phyloP scores from a whole-genome alignment of 2,329 filamentous ascomycete species.

The Neurospora crassa region DNA sequence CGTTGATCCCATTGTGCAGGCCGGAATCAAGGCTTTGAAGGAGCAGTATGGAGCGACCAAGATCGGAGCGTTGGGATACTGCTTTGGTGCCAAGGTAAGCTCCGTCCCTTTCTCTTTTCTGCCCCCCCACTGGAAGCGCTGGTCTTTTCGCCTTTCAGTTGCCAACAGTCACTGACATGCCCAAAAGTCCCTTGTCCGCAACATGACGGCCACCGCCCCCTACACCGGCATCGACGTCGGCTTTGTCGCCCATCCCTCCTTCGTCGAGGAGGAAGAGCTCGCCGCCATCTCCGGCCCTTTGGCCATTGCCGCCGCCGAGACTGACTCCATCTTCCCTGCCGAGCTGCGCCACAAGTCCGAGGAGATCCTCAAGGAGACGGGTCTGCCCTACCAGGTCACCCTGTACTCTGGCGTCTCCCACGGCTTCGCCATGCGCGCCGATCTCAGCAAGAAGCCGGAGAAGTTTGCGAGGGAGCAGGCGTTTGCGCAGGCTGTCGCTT shows the following conservation, averaged over 20 bases:
- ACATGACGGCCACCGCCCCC: constrained; percentile 27
- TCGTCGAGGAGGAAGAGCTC: constrained; percentile 59
- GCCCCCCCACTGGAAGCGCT: background rate
- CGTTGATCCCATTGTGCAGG: constrained; percentile 39
- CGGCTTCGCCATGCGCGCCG: constrained; percentile 64
- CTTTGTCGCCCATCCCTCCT: constrained; percentile 68
- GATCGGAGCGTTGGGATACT: constrained; percentile 61
- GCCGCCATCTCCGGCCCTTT: constrained; percentile 55
- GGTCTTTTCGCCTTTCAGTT: background rate
- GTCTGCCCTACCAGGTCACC: constrained; percentile 64
- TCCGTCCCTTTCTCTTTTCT: background rate
- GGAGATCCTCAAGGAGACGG: constrained; percentile 47
- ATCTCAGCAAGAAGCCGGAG: constrained; percentile 44
- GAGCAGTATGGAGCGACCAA: constrained; percentile 45
- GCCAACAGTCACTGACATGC: background rate
- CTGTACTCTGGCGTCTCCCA: constrained; percentile 63
- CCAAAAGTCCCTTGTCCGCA: constrained; percentile 58
- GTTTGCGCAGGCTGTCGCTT: constrained; percentile 65
- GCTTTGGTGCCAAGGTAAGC: constrained; percentile 61
- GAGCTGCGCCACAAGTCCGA: constrained; percentile 57
- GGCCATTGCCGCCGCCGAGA: constrained; percentile 57
- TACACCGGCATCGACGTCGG: constrained; percentile 53
- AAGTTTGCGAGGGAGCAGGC: constrained; percentile 74
- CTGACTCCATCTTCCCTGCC: constrained; percentile 54
- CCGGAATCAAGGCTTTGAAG: constrained; percentile 48